phyloP scores from a whole-genome alignment of 495 filamentous ascomycete species.

The Aspergillus biplanus region DNA sequence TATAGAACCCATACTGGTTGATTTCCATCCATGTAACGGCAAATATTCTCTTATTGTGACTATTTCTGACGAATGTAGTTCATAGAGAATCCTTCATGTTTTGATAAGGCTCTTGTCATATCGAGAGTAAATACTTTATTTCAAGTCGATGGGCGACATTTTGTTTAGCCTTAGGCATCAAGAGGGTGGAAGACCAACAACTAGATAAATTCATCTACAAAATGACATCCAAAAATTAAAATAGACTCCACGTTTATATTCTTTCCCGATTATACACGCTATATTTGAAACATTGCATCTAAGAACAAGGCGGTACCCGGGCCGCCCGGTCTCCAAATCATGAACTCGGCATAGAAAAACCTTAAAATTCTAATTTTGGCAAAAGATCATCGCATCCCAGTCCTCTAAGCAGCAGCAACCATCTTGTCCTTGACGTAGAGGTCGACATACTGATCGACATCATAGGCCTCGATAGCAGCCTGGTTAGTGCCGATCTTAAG shows the following conservation, averaged over 20 bases:
- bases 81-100: too few species aligned
- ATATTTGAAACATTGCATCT: background rate
- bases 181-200: too few species aligned
- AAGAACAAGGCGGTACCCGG: background rate
- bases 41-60: too few species aligned
- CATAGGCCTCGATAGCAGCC: slow-evolving; percentile 74
- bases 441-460: slow-evolving; percentile 92
- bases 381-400: background rate
- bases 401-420: slow-evolving; percentile 38
- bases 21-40: too few species aligned
- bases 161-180: too few species aligned
- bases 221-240: background rate
- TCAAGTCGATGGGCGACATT: too few species aligned
- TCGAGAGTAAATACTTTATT: too few species aligned
- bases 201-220: background rate
- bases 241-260: slow-evolving; percentile 4
- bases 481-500: slow-evolving; percentile 73
- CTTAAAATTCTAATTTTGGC: slow-evolving; percentile 13
- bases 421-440: slow-evolving; percentile 78
- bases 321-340: background rate
- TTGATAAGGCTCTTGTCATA: too few species aligned
- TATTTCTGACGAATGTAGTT: too few species aligned
- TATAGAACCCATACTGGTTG: too few species aligned
- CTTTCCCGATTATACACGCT: slow-evolving; percentile 7
- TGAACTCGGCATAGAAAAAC: background rate